phyloP scores from a whole-genome alignment of 805 yeast species.

The Wickerhamomyces ciferrii region DNA sequence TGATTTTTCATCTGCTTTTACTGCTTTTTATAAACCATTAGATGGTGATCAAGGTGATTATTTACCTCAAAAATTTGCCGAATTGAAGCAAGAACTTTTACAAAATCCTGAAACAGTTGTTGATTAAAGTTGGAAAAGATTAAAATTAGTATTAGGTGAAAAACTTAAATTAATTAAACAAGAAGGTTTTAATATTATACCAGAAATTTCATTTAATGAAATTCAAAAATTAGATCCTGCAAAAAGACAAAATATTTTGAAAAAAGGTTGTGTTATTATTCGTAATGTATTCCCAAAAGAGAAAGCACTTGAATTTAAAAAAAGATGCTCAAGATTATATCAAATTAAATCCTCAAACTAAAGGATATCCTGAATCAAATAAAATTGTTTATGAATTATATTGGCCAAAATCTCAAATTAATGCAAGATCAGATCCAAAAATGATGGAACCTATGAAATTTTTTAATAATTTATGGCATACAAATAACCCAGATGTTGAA shows the following conservation, averaged over 20 bases:
- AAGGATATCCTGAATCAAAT: conserved; percentile 20
- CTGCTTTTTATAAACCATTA: too few species aligned
- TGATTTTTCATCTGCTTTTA: conserved; percentile 4
- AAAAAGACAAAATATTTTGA: background rate
- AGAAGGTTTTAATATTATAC: background rate
- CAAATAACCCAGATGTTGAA: conserved; percentile 16
- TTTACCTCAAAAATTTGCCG: background rate
- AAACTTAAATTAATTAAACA: background rate
- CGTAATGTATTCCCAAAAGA: conserved; percentile 24
- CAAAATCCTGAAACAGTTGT: background rate
- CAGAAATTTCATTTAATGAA: background rate
- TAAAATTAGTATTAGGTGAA: background rate
- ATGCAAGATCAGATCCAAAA: conserved; percentile 33
- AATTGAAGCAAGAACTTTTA: conserved; percentile 2
- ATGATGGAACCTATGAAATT: conserved; percentile 22
- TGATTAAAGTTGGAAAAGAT: conserved; percentile 1
- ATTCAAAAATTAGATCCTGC: background rate
- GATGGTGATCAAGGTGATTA: background rate
- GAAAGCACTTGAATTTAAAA: conserved; percentile 20
- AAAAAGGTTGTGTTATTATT: conserved; percentile 26
- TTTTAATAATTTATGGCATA: conserved; percentile 24
- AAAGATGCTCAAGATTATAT: conserved; percentile 20
- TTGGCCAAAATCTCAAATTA: conserved; percentile 34
- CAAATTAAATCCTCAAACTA: conserved; percentile 23
- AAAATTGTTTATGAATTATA: conserved; percentile 27